Percentiles rank a stretch among this genome's conserved stretches.
Evolutionary conservation across 306 rosid species (phyloP).

Genomic region (Oemleria cerasiformis): DNA sequence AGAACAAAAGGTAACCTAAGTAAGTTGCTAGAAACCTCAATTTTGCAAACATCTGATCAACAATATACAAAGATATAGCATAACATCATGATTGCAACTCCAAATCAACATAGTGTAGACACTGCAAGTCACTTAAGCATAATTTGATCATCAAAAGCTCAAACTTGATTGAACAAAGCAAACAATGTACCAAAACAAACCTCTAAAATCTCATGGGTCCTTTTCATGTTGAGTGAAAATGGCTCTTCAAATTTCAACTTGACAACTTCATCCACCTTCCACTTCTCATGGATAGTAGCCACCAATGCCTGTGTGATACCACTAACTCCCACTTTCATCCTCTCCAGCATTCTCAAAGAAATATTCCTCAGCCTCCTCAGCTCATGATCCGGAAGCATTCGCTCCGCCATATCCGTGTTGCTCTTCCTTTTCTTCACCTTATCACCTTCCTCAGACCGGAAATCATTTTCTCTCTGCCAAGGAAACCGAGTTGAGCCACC

Average conservation of each 20-base stretch:
- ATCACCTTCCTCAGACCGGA: conserved; percentile 29
- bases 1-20: conserved; percentile 20
- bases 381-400: conserved; percentile 65
- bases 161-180: neutral
- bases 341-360: conserved; percentile 74
- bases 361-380: conserved; percentile 76
- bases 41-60: conserved; percentile 3
- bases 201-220: conserved; percentile 71
- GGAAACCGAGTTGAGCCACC: conserved; percentile 23
- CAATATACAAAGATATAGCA: neutral
- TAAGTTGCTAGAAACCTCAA: conserved; percentile 17
- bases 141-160: neutral
- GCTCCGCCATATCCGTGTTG: conserved; percentile 57
- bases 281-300: conserved; percentile 56
- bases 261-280: conserved; percentile 75
- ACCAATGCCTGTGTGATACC: conserved; percentile 80
- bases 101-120: neutral
- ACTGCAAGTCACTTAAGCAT: conserved; percentile 2
- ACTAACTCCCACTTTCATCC: conserved; percentile 64
- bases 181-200: conserved; percentile 27
- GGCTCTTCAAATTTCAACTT: conserved; percentile 81
- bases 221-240: conserved; percentile 67
- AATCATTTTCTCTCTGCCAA: conserved; percentile 26
- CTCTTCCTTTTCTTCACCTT: conserved; percentile 39
- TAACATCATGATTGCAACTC: conserved; percentile 11